phyloP scores from a whole-genome alignment of 1,284 basidiomycete species.

The Ganoderma resinaceum region DNA sequence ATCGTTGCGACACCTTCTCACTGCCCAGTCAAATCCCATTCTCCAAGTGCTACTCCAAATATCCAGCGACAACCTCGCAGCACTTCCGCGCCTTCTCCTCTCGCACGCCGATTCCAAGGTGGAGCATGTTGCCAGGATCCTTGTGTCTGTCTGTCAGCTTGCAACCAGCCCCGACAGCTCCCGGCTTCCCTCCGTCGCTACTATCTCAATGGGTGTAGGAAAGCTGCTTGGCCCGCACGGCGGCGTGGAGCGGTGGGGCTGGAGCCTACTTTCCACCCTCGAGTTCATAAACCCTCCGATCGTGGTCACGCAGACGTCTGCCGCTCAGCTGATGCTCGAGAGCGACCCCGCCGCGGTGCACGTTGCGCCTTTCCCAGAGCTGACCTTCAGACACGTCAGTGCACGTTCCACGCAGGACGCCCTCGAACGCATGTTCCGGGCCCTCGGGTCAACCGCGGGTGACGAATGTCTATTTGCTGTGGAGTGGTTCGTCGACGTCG shows the following conservation, averaged over 20 bases:
- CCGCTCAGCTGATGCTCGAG: slow-evolving; percentile 67
- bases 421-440: slow-evolving; percentile 73
- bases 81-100: slow-evolving; percentile 77
- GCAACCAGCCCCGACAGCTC: slow-evolving; percentile 38
- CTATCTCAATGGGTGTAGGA: slow-evolving; percentile 64
- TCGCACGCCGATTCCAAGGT: slow-evolving; percentile 77
- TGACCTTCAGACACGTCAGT: slow-evolving; percentile 68
- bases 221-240: slow-evolving; percentile 82
- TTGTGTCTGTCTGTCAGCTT: slow-evolving; percentile 71
- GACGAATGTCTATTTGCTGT: slow-evolving; percentile 76
- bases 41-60: slow-evolving; percentile 61
- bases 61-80: slow-evolving; percentile 68
- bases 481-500: slow-evolving; percentile 82
- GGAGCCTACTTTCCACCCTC: slow-evolving; percentile 78
- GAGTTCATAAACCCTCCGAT: slow-evolving; percentile 69
- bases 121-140: slow-evolving; percentile 67
- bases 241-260: slow-evolving; percentile 90
- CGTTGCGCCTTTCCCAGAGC: slow-evolving; percentile 60
- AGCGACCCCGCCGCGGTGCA: slow-evolving; percentile 45
- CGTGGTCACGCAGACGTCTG: slow-evolving; percentile 52
- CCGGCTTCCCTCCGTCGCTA: slow-evolving; percentile 38
- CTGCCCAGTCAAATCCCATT: slow-evolving; percentile 49
- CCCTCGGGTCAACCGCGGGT: slow-evolving; percentile 74
- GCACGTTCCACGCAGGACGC: slow-evolving; percentile 60
- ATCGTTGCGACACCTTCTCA: slow-evolving; percentile 56